These are phyloP conservation scores for Phaffomyces opuntiae DNA, from an alignment of 805 yeast species.

Conservation along the genomic window DNA sequence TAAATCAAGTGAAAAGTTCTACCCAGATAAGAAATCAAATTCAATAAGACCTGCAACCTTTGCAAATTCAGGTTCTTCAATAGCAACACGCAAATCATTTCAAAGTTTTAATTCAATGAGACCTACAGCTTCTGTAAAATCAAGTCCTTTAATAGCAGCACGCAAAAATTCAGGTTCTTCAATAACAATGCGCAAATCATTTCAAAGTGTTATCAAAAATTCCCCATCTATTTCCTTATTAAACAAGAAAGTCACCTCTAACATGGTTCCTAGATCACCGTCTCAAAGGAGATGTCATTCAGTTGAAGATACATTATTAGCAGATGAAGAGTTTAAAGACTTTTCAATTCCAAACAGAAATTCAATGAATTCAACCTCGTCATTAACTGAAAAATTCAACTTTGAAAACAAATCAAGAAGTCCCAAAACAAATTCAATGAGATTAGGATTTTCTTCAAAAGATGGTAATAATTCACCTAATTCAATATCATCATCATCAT, in stretches of 20 bases:
- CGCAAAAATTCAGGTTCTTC: too few relatives aligned
- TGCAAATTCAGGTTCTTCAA: too few relatives aligned
- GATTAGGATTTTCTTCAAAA: neutral
- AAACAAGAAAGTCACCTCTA: neutral
- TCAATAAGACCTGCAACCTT: too few relatives aligned
- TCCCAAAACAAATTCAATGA: neutral
- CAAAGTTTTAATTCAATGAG: too few relatives aligned
- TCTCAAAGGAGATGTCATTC: conserved; percentile 14
- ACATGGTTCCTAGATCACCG: conserved; percentile 2
- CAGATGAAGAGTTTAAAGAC: conserved; percentile 19
- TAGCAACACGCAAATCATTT: too few relatives aligned
- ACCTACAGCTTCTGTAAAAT: too few relatives aligned
- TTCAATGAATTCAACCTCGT: neutral
- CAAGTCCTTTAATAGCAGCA: too few relatives aligned
- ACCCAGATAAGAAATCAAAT: too few relatives aligned
- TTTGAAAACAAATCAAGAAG: conserved; percentile 4
- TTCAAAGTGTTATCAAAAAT: neutral
- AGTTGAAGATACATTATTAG: conserved; percentile 20
- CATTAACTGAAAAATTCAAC: conserved; percentile 4
- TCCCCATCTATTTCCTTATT: neutral
- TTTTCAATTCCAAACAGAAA: conserved; percentile 7
- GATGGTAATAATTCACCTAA: neutral
- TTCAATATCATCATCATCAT: neutral
- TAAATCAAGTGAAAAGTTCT: too few relatives aligned
- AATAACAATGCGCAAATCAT: too few relatives aligned